These are phyloP conservation scores for Hypoxylon sp. DNA, from an alignment of 2,329 filamentous ascomycete species.

Conservation along the genomic window DNA sequence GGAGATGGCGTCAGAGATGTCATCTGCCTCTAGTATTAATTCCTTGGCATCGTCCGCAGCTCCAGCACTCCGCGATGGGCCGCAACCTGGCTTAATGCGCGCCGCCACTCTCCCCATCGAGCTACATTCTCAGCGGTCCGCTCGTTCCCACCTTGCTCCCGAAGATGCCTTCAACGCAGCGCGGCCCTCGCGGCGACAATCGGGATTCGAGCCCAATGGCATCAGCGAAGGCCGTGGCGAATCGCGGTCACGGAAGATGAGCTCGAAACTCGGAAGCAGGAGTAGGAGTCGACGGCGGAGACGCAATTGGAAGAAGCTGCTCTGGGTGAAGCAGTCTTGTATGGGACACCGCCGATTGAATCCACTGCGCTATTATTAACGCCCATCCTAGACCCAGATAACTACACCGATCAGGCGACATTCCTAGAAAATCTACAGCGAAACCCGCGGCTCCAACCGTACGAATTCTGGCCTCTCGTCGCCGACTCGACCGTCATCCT, in stretches of 20 bases:
- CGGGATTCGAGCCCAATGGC: constrained; percentile 56
- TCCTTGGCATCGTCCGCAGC: constrained; percentile 15
- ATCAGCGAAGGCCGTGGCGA: constrained; percentile 55
- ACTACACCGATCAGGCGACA: constrained; percentile 96
- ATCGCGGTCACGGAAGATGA: constrained; percentile 57
- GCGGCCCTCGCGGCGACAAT: constrained; percentile 71
- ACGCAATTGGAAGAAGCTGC: constrained; percentile 90
- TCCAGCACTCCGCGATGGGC: constrained; percentile 14
- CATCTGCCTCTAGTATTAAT: constrained; percentile 19
- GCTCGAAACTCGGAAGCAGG: constrained; percentile 68
- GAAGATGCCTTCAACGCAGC: constrained; percentile 83
- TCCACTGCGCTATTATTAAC: constrained; percentile 41
- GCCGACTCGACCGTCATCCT: constrained; percentile 96
- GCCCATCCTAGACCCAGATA: constrained; percentile 82
- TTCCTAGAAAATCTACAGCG: constrained; percentile 96
- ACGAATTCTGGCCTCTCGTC: constrained; percentile 98
- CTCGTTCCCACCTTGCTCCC: constrained; percentile 81
- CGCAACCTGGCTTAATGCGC: constrained; percentile 54
- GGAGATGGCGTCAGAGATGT: constrained; percentile 22
- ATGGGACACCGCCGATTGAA: constrained; percentile 43
- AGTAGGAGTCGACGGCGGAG: constrained; percentile 78
- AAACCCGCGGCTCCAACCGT: constrained; percentile 92
- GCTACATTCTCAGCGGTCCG: constrained; percentile 59
- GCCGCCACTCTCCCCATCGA: constrained; percentile 60
- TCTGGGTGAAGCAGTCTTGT: constrained; percentile 99